Evolutionary conservation across 176 grass and related monocot genomes (phyloP).

Genomic region (Raddia distichophylla): DNA sequence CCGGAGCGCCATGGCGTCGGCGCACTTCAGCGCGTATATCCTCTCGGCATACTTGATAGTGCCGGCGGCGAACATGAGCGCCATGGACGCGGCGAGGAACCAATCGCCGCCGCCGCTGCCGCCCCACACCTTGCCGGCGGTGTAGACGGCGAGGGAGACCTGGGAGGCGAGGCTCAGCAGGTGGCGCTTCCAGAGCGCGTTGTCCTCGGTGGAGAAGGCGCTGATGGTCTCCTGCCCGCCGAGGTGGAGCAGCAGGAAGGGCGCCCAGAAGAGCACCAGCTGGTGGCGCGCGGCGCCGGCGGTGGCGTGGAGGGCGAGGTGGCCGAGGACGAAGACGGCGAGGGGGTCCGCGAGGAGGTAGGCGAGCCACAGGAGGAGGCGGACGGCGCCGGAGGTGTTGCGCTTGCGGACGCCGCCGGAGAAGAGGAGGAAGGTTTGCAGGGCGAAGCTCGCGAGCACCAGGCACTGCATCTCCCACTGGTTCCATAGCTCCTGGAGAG

Average conservation of each 20-base stretch:
- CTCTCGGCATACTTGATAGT: conserved; percentile 43
- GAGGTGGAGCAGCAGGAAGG: conserved; percentile 53
- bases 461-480: conserved; percentile 34
- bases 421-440: conserved; percentile 45
- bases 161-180: conserved; percentile 30
- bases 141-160: conserved; percentile 18
- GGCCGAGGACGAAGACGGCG: conserved; percentile 41
- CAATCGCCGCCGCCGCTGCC: not conserved
- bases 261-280: conserved; percentile 41
- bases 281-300: not conserved
- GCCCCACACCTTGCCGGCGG: conserved; percentile 14
- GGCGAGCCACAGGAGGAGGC: conserved; percentile 19
- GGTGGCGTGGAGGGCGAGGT: conserved; percentile 5
- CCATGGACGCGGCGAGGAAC: not conserved
- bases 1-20: no score
- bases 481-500: no score
- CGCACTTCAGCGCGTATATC: conserved; percentile 21
- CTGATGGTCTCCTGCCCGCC: conserved; percentile 51
- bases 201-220: conserved; percentile 51
- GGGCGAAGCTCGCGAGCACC: conserved; percentile 35
- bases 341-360: conserved; percentile 42
- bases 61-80: conserved; percentile 40
- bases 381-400: not conserved
- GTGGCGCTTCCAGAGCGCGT: conserved; percentile 49
- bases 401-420: conserved; percentile 38